These are phyloP conservation scores for Luffa aegyptiaca DNA, from an alignment of 306 rosid species.

Conservation along the genomic window DNA sequence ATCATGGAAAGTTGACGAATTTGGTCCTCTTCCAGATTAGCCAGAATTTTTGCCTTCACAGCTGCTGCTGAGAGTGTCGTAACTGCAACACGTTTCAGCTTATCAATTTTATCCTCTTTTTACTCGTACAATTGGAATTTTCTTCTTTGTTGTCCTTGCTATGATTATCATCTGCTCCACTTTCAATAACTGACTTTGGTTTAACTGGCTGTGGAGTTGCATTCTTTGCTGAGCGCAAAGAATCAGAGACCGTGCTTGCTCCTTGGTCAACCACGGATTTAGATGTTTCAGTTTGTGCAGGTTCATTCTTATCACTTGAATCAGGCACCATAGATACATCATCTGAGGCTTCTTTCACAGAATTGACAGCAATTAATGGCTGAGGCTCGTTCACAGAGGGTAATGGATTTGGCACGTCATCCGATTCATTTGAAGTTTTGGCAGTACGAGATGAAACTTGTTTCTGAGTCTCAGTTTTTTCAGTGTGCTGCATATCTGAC, in stretches of 20 bases:
- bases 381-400: constrained; percentile 19
- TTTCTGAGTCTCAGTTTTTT: constrained; percentile 32
- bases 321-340: constrained; percentile 38
- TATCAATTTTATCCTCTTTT: constrained; percentile 39
- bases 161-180: constrained; percentile 41
- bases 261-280: constrained; percentile 1
- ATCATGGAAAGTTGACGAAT: constrained; percentile 56
- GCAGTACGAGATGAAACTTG: constrained; percentile 22
- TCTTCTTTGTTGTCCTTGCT: constrained; percentile 32
- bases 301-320: constrained; percentile 27
- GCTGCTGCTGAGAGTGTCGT: constrained; percentile 77
- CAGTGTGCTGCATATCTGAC: constrained; percentile 31
- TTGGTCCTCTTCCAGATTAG: constrained; percentile 79
- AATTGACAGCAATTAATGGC: constrained; percentile 17
- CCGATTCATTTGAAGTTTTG: constrained; percentile 25
- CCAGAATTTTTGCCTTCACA: constrained; percentile 79
- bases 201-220: constrained; percentile 29
- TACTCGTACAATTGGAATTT: constrained; percentile 15
- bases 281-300: constrained; percentile 15
- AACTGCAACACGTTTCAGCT: constrained; percentile 63
- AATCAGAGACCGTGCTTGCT: constrained; percentile 9
- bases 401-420: constrained; percentile 21
- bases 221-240: constrained; percentile 21
- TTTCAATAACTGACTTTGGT: constrained; percentile 29
- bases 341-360: constrained; percentile 23